phyloP scores from a whole-genome alignment of 2,329 filamentous ascomycete genomes.

The Didymella pomorum region DNA sequence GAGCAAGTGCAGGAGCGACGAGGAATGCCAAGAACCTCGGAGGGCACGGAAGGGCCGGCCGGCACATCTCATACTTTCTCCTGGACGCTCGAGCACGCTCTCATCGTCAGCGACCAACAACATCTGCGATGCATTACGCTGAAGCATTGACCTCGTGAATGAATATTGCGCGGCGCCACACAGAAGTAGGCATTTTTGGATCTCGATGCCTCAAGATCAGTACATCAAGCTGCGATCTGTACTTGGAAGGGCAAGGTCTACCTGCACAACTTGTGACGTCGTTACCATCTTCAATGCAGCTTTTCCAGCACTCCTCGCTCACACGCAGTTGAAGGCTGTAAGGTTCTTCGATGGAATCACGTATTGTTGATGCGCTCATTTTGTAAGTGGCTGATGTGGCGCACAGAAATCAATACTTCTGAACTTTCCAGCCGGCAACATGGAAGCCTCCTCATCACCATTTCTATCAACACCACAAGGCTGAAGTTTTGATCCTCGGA shows the following conservation, averaged over 20 bases:
- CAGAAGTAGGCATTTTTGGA: neutral
- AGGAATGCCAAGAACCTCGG: constrained; percentile 7
- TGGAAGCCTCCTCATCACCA: neutral
- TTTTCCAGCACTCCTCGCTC: neutral
- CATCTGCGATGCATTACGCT: neutral
- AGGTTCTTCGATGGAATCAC: neutral
- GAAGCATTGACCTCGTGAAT: neutral
- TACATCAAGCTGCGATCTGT: too few species aligned
- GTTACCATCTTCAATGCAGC: neutral
- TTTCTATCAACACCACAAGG: neutral
- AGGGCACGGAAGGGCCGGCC: neutral
- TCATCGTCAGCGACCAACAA: neutral
- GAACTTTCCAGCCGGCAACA: constrained; percentile 1
- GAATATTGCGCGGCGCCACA: neutral
- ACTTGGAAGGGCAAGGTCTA: too few species aligned
- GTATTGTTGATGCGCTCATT: neutral
- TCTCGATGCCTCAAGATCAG: neutral
- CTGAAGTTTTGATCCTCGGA: neutral
- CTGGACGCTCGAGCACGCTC: neutral
- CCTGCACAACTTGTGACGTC: too few species aligned
- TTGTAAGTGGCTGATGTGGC: neutral
- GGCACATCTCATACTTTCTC: neutral
- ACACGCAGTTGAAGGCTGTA: neutral
- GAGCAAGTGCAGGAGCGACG: constrained; percentile 1
- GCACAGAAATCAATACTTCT: neutral